Base-by-base conservation (phyloP, 1,284 basidiomycete genomes). In the Porogramme epimiltina region DNA sequence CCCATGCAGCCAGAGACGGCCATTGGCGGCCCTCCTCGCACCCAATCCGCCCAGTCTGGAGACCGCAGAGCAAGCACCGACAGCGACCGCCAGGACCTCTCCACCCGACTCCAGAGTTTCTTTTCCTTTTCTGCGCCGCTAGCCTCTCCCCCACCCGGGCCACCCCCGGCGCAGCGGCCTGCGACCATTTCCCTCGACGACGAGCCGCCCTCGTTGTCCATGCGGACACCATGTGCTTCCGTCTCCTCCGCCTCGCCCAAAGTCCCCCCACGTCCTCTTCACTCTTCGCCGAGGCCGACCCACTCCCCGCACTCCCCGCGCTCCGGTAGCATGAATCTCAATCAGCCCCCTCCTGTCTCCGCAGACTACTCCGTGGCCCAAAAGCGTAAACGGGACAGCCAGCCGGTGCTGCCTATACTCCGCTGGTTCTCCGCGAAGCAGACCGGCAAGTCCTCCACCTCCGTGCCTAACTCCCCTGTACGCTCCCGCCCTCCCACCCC, bases 341-440 rank as follows among this genome's bases (percentile, higher is more conserved):
- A 18, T 34, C 38, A 56, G 19, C 44, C 56, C 2, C 40, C 42
- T 3, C 42, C 42, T 3, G 39, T 52, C 15, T 47, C 53, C 36
- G 42, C 50, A 28, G 37, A 47, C 26, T 40, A 33, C 20, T 45
- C 48, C 24, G 42, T 51, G 15, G 45, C 57, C 19, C 56, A 52
- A 31, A 50, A 52, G 33, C 52, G 47, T 26, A 56, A 51, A 44
- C 56, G 51, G 28, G 47, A 42, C 40, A 47, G 26, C 47, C 51
- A 56, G 20, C 54, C 52, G 18, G 2, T 52, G 1, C 61, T 59
- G 11, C 81, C 79, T 15, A 64, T 80, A 49, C 65, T 82, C n/a
- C 77, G 78, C 51, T 84, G 81, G 80, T 66, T 77, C 45, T 67
- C 72, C 47, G 64, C 63, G 47, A 67, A 61, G 51, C 52, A 46